Conservation (phyloP, 1,284 basidiomycete genomes). For the Pseudozyma flocculosa region DNA sequence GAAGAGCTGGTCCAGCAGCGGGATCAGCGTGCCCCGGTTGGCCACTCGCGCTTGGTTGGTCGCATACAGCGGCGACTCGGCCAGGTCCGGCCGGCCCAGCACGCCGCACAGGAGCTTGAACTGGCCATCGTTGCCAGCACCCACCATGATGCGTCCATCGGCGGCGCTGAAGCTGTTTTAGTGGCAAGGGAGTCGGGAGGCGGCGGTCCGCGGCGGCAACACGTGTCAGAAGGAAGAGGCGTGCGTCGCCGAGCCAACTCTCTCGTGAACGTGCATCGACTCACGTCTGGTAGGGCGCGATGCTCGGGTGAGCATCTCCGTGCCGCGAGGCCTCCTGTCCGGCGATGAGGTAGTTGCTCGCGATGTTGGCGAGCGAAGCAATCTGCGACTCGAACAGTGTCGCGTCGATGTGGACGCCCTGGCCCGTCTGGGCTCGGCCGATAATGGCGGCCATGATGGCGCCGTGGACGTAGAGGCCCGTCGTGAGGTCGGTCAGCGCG, state of each 20-base stretch:
- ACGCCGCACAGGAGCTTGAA: conserved; percentile 60
- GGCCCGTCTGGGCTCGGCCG: conserved; percentile 77
- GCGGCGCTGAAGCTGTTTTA: conserved; percentile 24
- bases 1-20: conserved; percentile 67
- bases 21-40: conserved; percentile 73
- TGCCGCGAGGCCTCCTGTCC: conserved; percentile 81
- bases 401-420: conserved; percentile 81
- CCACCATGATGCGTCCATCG: conserved; percentile 62
- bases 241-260: too few relatives aligned
- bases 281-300: conserved; percentile 47
- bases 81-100: conserved; percentile 24
- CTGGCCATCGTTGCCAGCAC: conserved; percentile 86
- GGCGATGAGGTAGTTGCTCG: conserved; percentile 86
- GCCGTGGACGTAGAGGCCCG: conserved; percentile 88
- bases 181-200: too few relatives aligned
- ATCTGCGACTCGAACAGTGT: conserved; percentile 74
- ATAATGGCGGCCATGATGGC: conserved; percentile 87
- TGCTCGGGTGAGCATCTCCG: conserved; percentile 76
- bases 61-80: conserved; percentile 14
- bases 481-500: conserved; percentile 85
- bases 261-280: too few relatives aligned
- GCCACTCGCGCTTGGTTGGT: conserved; percentile 73
- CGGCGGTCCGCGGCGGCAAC: too few relatives aligned
- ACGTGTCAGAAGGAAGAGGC: too few relatives aligned
- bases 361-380: conserved; percentile 88